phyloP scores from a whole-genome alignment of 305 asterid genomes.

The Euphrasia arctica region DNA sequence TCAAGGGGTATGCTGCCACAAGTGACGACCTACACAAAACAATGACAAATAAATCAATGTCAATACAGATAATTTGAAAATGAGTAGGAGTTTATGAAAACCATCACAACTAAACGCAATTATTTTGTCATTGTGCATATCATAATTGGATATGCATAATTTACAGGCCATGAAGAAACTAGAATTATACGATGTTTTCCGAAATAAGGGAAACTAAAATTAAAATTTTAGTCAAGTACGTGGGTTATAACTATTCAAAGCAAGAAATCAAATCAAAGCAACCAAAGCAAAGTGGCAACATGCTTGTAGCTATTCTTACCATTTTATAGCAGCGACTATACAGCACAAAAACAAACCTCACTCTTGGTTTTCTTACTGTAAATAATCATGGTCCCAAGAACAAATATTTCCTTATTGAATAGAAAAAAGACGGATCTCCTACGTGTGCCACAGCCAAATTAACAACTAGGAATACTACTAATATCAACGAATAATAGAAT shows the following conservation, averaged over 20 bases:
- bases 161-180: background rate
- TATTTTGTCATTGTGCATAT: background rate
- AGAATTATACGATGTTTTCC: slow-evolving; percentile 11
- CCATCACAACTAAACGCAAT: background rate
- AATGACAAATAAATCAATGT: slow-evolving; percentile 3
- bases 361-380: background rate
- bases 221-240: slow-evolving; percentile 1
- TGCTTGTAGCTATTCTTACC: slow-evolving; percentile 7
- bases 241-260: background rate
- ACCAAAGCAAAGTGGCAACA: background rate
- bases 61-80: slow-evolving; percentile 5
- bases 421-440: slow-evolving; percentile 3
- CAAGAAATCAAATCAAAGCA: slow-evolving; percentile 4
- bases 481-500: background rate
- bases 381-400: slow-evolving; percentile 6
- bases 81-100: slow-evolving; percentile 12
- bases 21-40: slow-evolving; percentile 59
- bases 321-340: slow-evolving; percentile 1
- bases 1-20: slow-evolving; percentile 83
- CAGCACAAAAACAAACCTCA: slow-evolving; percentile 4
- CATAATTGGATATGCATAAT: background rate
- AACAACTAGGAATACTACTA: background rate
- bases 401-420: background rate
- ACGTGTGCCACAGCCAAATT: background rate
- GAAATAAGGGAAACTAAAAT: slow-evolving; percentile 10